Evolutionary conservation across 495 filamentous ascomycete species (phyloP), one percentile per base, ranked within the genome.

Genomic region (Cercophora scortea): DNA sequence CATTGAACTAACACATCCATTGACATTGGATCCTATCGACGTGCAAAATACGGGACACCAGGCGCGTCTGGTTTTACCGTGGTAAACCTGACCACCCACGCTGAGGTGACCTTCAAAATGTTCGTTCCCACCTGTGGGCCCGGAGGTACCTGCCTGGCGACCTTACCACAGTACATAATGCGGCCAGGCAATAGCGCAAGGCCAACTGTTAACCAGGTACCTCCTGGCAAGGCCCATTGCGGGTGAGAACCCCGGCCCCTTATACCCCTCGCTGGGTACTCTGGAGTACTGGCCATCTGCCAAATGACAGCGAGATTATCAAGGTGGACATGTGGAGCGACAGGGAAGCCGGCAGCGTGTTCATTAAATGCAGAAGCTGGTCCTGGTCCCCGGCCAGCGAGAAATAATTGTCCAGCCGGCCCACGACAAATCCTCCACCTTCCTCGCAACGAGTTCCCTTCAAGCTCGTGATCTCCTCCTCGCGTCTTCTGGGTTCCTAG

Each of bases 271-370:
- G 52, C 8, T 47, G 25, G 25, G 2, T 25, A 5, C 25, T 25
- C 25, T 25, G 25, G 25, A 62, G 61, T 61, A 58, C 56, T 52
- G 43, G 6, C 44, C 54, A 63, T 60, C 58, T 53, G 55, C 32
- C 56, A 61, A 60, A 61, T 58, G 56, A 56, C 43, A 55, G 43
- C 59, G 63, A 66, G 45, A 66, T 66, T 64, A 42, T 50, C 54
- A 32, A 51, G 33, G 44, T 11, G 43, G 47, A 35, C 48, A 51
- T 56, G 63, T 63, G 59, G 63, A 60, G 45, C 51, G 52, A 49
- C 61, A 62, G 57, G 64, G 64, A 55, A 25, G 25, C 25, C 25
- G 25, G 25, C 25, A 25, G 25, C 52, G 47, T 56, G 49, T 57
- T 64, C 53, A 62, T 57, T 64, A 56, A 58, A 60, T 55, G 52